These are phyloP conservation scores for Phaeosphaeriaceae sp. DNA, from an alignment of 2,329 filamentous ascomycete genomes.

Conservation along the genomic window DNA sequence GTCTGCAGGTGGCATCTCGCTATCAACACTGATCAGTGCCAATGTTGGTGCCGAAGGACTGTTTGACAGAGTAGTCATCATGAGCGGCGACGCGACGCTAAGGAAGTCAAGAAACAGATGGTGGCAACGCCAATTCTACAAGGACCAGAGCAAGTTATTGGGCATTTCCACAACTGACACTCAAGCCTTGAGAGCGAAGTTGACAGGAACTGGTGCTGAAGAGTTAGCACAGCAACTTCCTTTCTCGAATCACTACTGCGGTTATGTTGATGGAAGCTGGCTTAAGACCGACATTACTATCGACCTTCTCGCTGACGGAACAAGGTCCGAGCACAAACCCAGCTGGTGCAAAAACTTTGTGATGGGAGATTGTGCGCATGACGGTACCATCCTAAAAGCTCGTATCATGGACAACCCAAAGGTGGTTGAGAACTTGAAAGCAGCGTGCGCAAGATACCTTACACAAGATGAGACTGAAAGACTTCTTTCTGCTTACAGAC, in stretches of 20 bases:
- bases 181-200: slow-evolving; percentile 14
- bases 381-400: slow-evolving; percentile 42
- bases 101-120: slow-evolving; percentile 31
- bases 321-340: slow-evolving; percentile 43
- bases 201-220: slow-evolving; percentile 27
- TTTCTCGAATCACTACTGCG: slow-evolving; percentile 34
- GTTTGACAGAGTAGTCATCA: slow-evolving; percentile 38
- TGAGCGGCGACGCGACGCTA: slow-evolving; percentile 40
- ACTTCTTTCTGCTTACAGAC: slow-evolving; percentile 47
- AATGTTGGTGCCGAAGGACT: slow-evolving; percentile 28
- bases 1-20: slow-evolving; percentile 53
- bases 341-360: slow-evolving; percentile 56
- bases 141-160: slow-evolving; percentile 29
- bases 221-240: slow-evolving; percentile 30
- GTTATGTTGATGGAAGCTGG: slow-evolving; percentile 30
- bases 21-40: slow-evolving; percentile 37
- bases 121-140: slow-evolving; percentile 38
- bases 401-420: slow-evolving; percentile 41
- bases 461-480: slow-evolving; percentile 20
- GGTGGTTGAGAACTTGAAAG: slow-evolving; percentile 16
- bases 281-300: slow-evolving; percentile 27
- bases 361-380: slow-evolving; percentile 56
- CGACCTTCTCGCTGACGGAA: slow-evolving; percentile 20
- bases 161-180: slow-evolving; percentile 17
- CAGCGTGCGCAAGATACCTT: slow-evolving; percentile 23